Evolutionary conservation across 306 rosid genomes (phyloP), one percentile per base, ranked within the genome.

Genomic region (Cucurbita ficifolia): DNA sequence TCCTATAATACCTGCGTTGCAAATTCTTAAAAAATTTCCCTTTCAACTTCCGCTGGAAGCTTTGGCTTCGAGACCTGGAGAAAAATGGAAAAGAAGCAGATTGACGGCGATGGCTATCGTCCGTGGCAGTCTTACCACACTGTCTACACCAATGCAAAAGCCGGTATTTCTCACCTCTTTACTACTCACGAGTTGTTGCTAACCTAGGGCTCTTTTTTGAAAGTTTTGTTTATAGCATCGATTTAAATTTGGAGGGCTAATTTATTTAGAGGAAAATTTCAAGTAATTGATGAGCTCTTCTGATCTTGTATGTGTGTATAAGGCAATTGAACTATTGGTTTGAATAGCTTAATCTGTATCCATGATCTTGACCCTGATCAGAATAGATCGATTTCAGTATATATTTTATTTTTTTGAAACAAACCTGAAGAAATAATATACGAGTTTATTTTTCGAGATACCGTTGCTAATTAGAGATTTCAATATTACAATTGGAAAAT

Each of bases 91-190:
- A 84, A 70, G 19, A 67, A 53, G 72, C 83, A 83, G 22, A 54
- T 73, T 54, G 52, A 73, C 5, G 76, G 65, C 75, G 85, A 80
- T 17, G 36, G 71, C 35, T 76, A 78, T 81, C 87, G 86, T 55
- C 96, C 95, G 71, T 94, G 98, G 98, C 97, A 90, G 49, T 89
- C 97, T 5, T 94, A 89, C 75, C 80, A 86, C 77, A 89, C 91
- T 36, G 98, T 81, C 46, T 94, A 86, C 86, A 94, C 98, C n/a
- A 86, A 74, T 67, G 89, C 96, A 67, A 94, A 94, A 87, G 91
- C 98, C 83, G 97, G 98, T 88, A 38, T 3, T 10, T 8, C 13
- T 50, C 21, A 3, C 18, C 18, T 14, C 17, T 17, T 19, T 7
- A 54, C 29, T 36, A 11, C 51, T 10, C 49, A 19, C 38, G 38